Evolutionary conservation across 169 alveolate genomes (phyloP), one percentile per base, ranked within the genome.

Genomic region (Besnoitia besnoiti): DNA sequence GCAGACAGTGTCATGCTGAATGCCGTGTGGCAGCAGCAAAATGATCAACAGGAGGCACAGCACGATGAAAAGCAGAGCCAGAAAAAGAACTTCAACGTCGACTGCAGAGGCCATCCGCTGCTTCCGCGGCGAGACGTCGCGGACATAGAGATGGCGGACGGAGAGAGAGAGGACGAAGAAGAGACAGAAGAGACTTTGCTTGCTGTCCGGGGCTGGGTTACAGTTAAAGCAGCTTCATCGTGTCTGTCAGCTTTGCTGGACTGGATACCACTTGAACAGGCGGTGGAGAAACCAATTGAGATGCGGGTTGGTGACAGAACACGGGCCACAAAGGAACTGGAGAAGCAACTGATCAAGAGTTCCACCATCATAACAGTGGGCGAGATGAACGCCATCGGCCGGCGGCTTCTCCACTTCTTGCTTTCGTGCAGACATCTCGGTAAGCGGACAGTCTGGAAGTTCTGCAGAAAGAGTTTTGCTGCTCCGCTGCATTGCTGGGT

Each of bases 21-120:
- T 10, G 40, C 87, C n/a, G 59, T 42, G 35, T 77, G 87, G 87
- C 80, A 67, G 80, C 80, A 67, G 46, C 33, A 24, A n/a, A 19
- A 50, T 14, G 80, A 44, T 19, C 80, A 67, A 21, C 80, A 67
- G 46, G 80, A 67, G 24, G 33, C 61, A 5, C 35, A 77, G 3
- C 50, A 46, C 12, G 16, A 76, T 44, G 55, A 77, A 39, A 46
- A 40, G 40, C 61, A 33, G 12, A 30, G n/a, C 37, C 42, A 77
- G 87, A 44, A 77, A 14, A 51, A 77, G n/a, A 46, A 7, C 0
- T 77, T 77, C 59, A 21, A 35, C 30, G 87, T 77, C 40, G 87
- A 77, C 59, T 77, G 87, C 40, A 21, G 87, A 77, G 87, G 87
- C 87, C 87, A 77, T 42, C 87, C 87, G 50, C 87, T 77, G 0